Evolutionary conservation across 139 green algal species (phyloP).

Genomic region (Picochlorum sp.): DNA sequence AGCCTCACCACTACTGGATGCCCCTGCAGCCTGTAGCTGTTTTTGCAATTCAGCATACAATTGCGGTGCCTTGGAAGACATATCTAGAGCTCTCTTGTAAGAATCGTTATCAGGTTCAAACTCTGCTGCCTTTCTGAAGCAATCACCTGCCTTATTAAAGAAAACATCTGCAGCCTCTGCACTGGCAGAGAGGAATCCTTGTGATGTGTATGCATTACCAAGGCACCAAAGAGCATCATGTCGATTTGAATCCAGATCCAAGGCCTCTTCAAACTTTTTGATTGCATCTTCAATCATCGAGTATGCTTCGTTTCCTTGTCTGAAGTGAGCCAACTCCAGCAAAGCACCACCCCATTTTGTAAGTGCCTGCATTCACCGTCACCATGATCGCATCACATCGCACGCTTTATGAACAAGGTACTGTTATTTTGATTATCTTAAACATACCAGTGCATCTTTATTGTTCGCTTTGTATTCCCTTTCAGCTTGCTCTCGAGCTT

Average conservation of each 20-base stretch:
- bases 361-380: constrained; percentile 61
- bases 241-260: constrained; percentile 56
- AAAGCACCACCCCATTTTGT: constrained; percentile 88
- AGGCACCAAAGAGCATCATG: constrained; percentile 93
- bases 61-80: constrained; percentile 81
- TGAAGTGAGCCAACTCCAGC: constrained; percentile 94
- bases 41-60: constrained; percentile 84
- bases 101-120: constrained; percentile 81
- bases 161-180: constrained; percentile 36
- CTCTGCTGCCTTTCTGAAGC: constrained; percentile 63
- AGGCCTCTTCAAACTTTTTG: constrained; percentile 67
- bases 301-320: constrained; percentile 70
- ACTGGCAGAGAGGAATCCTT: constrained; percentile 27
- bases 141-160: constrained; percentile 70
- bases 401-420: neutral
- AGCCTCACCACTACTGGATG: neutral
- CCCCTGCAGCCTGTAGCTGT: constrained; percentile 38
- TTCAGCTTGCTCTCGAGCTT: constrained; percentile 60
- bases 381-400: too few relatives aligned
- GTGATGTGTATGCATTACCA: constrained; percentile 86
- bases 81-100: constrained; percentile 90
- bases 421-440: too few relatives aligned
- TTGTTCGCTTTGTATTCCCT: constrained; percentile 65
- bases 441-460: constrained; percentile 65
- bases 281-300: constrained; percentile 84